Evolutionary conservation across 2,329 filamentous ascomycete species (phyloP), one percentile per base, ranked within the genome.

Genomic region (Aspergillus sclerotialis): DNA sequence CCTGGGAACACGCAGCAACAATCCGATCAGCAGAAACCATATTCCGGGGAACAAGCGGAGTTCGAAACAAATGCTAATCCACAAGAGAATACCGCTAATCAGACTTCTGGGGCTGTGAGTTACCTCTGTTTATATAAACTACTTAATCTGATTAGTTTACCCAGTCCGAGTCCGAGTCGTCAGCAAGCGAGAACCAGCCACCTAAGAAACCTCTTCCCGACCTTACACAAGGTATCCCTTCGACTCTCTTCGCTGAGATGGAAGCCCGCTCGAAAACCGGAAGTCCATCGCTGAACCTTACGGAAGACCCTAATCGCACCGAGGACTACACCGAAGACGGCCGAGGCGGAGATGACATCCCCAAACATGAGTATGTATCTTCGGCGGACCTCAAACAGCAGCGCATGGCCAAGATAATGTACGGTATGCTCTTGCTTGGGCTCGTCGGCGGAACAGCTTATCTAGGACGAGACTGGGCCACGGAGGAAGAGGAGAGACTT

Each of bases 211-310:
- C 85, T 34, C 76, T 95, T 9, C 90, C 90, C 34, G 89, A 96
- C 57, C 72, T 96, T 28, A 92, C 87, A n/a, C 82, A 90, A 54
- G 90, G 90, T 44, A 94, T 96, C 43, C 90, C 90, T 0, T 94
- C 89, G 2, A 94, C 89, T 1, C 73, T 95, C 36, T 84, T 82
- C 37, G 81, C 81, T 39, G 90, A 95, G 63, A 75, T 82, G 37
- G 66, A 68, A 35, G 61, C 47, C 53, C 68, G 57, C 46, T 46
- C 42, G 45, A 65, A 60, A 63, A 35, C 47, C 29, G 50, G 59
- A 23, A 42, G 54, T 23, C 49, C 58, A 32, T 56, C 55, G 11
- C 49, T 75, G 35, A 75, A 75, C 44, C 56, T 76, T 35, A 73
- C 71, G 12, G 72, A 76, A 50, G 71, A 73, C 32, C 66, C 69